Evolutionary conservation across 805 yeast genomes (phyloP).

Genomic region (Hanseniaspora thailandica): DNA sequence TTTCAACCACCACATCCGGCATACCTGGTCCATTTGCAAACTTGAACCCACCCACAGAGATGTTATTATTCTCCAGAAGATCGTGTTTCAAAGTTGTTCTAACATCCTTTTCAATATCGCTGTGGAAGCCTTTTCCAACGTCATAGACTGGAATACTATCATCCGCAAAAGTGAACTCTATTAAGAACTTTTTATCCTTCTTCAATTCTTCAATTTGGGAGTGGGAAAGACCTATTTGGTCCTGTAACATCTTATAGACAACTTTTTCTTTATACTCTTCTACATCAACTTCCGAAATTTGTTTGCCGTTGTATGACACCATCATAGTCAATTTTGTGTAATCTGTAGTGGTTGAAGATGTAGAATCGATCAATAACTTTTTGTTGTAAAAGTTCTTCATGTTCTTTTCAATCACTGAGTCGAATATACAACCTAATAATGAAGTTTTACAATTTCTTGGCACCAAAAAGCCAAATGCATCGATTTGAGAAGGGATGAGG

Average conservation of each 20-base stretch:
- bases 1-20: constrained; percentile 68
- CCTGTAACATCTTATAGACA: constrained; percentile 32
- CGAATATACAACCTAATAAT: constrained; percentile 79
- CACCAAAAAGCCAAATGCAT: constrained; percentile 82
- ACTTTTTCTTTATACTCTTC: constrained; percentile 18
- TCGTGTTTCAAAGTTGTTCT: constrained; percentile 24
- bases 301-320: constrained; percentile 73
- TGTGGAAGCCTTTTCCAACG: constrained; percentile 51
- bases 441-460: constrained; percentile 50
- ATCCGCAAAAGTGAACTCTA: constrained; percentile 34
- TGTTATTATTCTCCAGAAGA: constrained; percentile 28
- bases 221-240: constrained; percentile 31
- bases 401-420: constrained; percentile 67
- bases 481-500: constrained; percentile 30
- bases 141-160: constrained; percentile 70
- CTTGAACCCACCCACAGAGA: constrained; percentile 67
- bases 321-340: constrained; percentile 73
- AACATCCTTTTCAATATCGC: constrained; percentile 26
- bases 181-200: constrained; percentile 19
- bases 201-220: constrained; percentile 20
- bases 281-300: constrained; percentile 18
- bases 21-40: constrained; percentile 77
- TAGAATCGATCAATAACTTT: constrained; percentile 11
- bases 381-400: constrained; percentile 26
- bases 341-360: constrained; percentile 20